Evolutionary conservation across 2,329 filamentous ascomycete genomes (phyloP).

Genomic region (Chalaropsis thielavioides): DNA sequence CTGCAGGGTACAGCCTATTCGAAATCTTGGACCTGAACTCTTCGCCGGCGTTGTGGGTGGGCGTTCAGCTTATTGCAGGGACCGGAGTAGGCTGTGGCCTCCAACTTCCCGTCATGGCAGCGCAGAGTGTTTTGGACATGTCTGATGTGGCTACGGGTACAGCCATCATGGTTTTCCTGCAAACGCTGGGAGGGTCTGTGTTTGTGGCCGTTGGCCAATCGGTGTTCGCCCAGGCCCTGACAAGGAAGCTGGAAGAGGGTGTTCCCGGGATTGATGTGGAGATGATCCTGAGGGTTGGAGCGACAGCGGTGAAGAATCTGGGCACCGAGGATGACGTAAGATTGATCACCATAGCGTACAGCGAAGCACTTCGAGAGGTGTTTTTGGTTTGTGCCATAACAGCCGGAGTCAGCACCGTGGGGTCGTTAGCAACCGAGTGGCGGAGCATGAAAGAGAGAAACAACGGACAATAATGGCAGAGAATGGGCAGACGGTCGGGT

Average conservation of each 20-base stretch:
- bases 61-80: conserved; percentile 22
- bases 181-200: conserved; percentile 31
- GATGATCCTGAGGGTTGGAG: conserved; percentile 6
- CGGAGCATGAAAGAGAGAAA: conserved; percentile 1
- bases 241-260: background rate
- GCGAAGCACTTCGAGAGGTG: conserved; percentile 7
- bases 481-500: background rate
- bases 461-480: background rate
- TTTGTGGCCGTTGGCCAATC: conserved; percentile 39
- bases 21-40: conserved; percentile 26
- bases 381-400: conserved; percentile 14
- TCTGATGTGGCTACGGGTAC: conserved; percentile 34
- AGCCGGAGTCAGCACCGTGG: conserved; percentile 10
- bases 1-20: conserved; percentile 27
- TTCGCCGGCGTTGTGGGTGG: conserved; percentile 12
- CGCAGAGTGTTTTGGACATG: conserved; percentile 30
- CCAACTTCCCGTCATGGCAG: conserved; percentile 32
- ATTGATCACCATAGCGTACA: conserved; percentile 8
- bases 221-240: conserved; percentile 27
- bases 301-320: conserved; percentile 5
- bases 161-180: conserved; percentile 33
- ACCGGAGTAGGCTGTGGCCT: conserved; percentile 29
- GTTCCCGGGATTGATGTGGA: background rate
- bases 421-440: conserved; percentile 12
- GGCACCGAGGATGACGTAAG: background rate